Conservation (phyloP, 768 basidiomycete species). For the Sarcodon sp. region DNA sequence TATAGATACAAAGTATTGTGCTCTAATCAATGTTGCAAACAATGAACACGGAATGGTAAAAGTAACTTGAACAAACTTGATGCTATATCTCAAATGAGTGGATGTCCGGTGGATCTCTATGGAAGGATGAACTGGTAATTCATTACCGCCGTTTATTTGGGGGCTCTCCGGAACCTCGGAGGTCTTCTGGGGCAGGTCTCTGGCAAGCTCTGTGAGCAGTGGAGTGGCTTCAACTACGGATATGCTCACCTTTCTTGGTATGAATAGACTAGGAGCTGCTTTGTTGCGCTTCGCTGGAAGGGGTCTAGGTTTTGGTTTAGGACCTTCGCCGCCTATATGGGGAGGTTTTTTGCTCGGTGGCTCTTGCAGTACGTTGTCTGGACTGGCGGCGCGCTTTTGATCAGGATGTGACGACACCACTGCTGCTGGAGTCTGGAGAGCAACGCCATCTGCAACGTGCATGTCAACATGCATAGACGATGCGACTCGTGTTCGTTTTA, state of each 20-base stretch:
- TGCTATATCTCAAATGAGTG: background rate
- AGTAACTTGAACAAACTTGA: constrained; percentile 13
- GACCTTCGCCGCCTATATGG: constrained; percentile 7
- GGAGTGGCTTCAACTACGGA: too few relatives aligned
- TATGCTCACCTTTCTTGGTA: constrained; percentile 34
- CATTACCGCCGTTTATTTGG: too few relatives aligned
- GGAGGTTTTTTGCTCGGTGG: constrained; percentile 7
- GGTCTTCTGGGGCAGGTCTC: too few relatives aligned
- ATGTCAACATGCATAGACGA: background rate
- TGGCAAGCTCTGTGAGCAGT: too few relatives aligned
- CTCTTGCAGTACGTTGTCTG: constrained; percentile 7
- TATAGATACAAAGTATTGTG: background rate
- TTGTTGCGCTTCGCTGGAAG: constrained; percentile 25
- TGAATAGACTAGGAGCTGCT: constrained; percentile 37
- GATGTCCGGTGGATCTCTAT: too few relatives aligned
- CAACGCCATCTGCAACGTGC: too few relatives aligned
- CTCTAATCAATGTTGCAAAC: too few relatives aligned
- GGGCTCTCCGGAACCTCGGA: too few relatives aligned
- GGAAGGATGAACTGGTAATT: too few relatives aligned
- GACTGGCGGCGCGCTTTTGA: constrained; percentile 7
- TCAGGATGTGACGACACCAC: constrained; percentile 2
- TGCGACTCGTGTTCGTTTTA: constrained; percentile 1
- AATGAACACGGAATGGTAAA: background rate
- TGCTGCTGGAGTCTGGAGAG: background rate
- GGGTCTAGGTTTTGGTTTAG: constrained; percentile 13